Percentiles rank a stretch among this genome's conserved stretches.
Conservation (phyloP, 2,329 filamentous ascomycete species). For the Monilinia aucupariae region DNA sequence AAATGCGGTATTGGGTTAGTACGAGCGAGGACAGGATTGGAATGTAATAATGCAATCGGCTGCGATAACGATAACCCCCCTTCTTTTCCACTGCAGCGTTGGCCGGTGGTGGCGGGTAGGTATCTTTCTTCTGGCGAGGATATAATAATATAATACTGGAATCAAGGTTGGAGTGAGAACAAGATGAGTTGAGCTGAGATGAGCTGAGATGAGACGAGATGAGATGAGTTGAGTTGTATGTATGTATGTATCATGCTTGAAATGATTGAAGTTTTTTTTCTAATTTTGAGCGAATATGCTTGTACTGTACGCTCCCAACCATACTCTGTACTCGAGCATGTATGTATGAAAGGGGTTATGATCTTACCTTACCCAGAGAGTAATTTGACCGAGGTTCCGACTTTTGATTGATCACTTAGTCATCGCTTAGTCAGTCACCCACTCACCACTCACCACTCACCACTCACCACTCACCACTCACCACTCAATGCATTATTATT, state of each 20-base stretch:
- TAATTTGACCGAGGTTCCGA: not conserved
- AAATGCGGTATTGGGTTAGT: conserved; percentile 4
- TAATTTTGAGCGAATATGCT: too few species aligned
- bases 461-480: too few species aligned
- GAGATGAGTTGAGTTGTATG: too few species aligned
- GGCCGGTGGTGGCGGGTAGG: not conserved
- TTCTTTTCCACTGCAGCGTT: not conserved
- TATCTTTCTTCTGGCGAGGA: too few species aligned
- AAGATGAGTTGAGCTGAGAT: too few species aligned
- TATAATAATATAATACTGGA: too few species aligned
- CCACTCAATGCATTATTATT: not conserved
- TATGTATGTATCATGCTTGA: too few species aligned
- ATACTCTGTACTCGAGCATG: too few species aligned
- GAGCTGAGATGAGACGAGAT: not conserved
- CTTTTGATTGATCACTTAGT: not conserved
- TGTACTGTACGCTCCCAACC: too few species aligned
- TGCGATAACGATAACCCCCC: conserved; percentile 13
- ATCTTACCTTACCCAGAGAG: not conserved
- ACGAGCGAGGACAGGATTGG: not conserved
- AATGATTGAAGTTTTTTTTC: too few species aligned
- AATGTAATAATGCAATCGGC: not conserved
- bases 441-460: not conserved
- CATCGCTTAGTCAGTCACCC: not conserved
- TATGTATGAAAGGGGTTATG: too few species aligned
- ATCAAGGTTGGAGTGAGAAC: too few species aligned